A percentile compares a stretch with the other conserved stretches of the same genome.
Evolutionary conservation across 129 eudicot species (phyloP).

Genomic region (Chrysanthemum lavandulifolium): DNA sequence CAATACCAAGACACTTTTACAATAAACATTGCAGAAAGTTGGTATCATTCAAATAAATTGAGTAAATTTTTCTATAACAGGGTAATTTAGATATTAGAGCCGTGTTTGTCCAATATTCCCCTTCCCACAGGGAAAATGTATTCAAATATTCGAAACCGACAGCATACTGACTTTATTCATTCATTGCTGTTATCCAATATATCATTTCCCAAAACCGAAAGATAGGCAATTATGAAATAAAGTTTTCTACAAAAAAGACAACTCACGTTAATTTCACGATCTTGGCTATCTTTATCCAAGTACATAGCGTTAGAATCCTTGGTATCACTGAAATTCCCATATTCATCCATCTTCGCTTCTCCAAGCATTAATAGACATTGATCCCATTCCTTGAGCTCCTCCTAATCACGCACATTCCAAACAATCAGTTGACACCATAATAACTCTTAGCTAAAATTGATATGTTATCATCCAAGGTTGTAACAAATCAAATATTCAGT

Average conservation of each 20-base stretch:
- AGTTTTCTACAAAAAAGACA: background rate
- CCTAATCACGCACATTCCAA: constrained; percentile 40
- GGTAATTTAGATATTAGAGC: background rate
- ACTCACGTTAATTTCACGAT: constrained; percentile 92
- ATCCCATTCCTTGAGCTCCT: constrained; percentile 98
- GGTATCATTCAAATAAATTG: background rate
- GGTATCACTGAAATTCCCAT: constrained; percentile 74
- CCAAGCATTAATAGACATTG: constrained; percentile 96
- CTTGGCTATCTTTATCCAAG: constrained; percentile 89
- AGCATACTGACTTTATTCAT: background rate
- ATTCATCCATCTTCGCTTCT: constrained; percentile 86
- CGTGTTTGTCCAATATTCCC: background rate
- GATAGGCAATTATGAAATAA: background rate
- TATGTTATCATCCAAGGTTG: too few species aligned
- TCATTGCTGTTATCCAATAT: background rate
- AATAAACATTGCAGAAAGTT: background rate
- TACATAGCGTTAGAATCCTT: constrained; percentile 74
- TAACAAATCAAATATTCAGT: too few species aligned
- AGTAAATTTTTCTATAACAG: too few species aligned
- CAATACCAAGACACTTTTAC: too few species aligned
- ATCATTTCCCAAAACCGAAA: constrained; percentile 17
- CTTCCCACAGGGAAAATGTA: constrained; percentile 2
- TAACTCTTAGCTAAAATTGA: too few species aligned
- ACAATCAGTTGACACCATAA: too few species aligned
- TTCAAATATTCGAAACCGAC: background rate